phyloP scores from a whole-genome alignment of 1,284 basidiomycete species.

The Sporisorium sorghi region DNA sequence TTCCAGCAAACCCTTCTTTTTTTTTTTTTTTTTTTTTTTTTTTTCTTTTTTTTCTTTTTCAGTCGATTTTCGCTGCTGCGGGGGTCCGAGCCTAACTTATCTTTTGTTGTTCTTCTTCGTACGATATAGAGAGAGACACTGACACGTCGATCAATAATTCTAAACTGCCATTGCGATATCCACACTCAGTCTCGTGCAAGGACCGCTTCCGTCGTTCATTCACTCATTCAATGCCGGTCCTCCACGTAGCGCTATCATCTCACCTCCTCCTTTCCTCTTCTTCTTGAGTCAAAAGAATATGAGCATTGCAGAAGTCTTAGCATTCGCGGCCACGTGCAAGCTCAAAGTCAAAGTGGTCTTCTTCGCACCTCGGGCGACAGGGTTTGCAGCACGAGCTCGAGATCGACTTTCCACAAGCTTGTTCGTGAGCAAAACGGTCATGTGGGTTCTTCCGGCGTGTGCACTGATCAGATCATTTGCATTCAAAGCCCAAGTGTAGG shows the following conservation, averaged over 20 bases:
- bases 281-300: background rate
- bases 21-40: background rate
- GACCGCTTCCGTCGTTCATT: too few relatives aligned
- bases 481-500: background rate
- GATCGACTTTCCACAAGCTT: background rate
- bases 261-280: too few relatives aligned
- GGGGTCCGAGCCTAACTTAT: background rate
- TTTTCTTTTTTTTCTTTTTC: background rate
- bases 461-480: background rate
- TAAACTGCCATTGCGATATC: too few relatives aligned
- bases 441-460: background rate
- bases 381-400: background rate
- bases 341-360: background rate
- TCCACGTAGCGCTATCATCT: background rate
- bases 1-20: constrained; percentile 9
- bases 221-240: too few relatives aligned
- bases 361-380: background rate
- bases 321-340: background rate
- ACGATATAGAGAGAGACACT: constrained; percentile 6
- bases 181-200: too few relatives aligned
- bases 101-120: background rate
- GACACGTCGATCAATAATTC: constrained; percentile 9
- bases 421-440: background rate
- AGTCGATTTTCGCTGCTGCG: constrained; percentile 13
- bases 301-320: background rate